Evolutionary conservation across 495 filamentous ascomycete species (phyloP), one percentile per base, ranked within the genome.

Genomic region (Parathielavia hyrcaniae): DNA sequence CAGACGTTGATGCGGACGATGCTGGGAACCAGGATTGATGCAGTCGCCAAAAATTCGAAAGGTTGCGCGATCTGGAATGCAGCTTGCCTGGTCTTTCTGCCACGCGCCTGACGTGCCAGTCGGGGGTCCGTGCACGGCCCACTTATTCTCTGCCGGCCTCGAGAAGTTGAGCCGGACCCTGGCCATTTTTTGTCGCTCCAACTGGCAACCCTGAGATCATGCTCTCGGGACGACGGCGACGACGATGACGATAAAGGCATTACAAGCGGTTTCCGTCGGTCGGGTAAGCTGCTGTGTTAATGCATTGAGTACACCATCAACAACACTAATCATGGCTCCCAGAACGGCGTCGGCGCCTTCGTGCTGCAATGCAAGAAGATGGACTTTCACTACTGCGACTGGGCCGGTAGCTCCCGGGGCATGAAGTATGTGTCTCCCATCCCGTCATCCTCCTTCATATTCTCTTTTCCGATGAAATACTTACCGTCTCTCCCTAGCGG

Each of bases 341-440:
- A 96, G 89, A 98, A 98, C 75, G 93, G 93, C 78, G 83, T 96
- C 63, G 93, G 91, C 57, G 90, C 92, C 63, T 98, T 97, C 77
- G 89, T 98, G 72, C 81, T 96, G 58, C 91, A 96, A 83, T 98
- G 93, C 82, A 95, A 88, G 75, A 86, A 86, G 61, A 79, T 98
- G 69, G 89, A 96, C 69, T 87, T 98, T 67, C 89, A 95, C 74
- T 98, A 95, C 79, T 96, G 93, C 77, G 90, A 97, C 77, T 89
- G 85, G 81, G 89, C 86, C 7, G 93, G 91, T 62, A 91, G 87
- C 72, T 96, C 91, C 36, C 81, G 75, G 58, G 93, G 93, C 69
- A 97, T 98, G 91, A 91, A 92, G 91, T 96, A 77, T 64, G 84
- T 60, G 12, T 16, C 43, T 9, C 43, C 56, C 53, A 43, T 9